A percentile compares a stretch with the other conserved stretches of the same genome.
Evolutionary conservation across 768 basidiomycete genomes (phyloP).

Genomic region (Galerina sulciceps): DNA sequence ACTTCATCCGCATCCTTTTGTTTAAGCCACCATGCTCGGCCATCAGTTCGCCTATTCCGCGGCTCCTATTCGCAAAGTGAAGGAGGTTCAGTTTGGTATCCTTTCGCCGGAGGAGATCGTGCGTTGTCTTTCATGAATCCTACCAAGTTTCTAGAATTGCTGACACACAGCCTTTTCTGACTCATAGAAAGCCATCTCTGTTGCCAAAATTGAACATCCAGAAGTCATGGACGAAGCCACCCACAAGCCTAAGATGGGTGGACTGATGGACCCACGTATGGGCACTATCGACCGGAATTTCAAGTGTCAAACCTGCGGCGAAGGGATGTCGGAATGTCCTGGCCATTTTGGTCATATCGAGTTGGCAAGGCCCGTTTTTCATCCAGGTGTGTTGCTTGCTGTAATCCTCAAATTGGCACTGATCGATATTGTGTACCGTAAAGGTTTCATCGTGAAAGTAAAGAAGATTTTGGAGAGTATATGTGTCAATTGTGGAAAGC

Average conservation of each 20-base stretch:
- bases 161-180: slow-evolving; percentile 21
- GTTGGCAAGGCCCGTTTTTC: slow-evolving; percentile 94
- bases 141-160: slow-evolving; percentile 1
- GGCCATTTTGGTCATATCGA: slow-evolving; percentile 99
- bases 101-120: slow-evolving; percentile 99
- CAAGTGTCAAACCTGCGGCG: slow-evolving; percentile 99
- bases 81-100: slow-evolving; percentile 98
- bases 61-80: slow-evolving; percentile 93
- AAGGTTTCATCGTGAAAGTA: slow-evolving; percentile 96
- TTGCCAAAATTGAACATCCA: slow-evolving; percentile 97
- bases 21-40: slow-evolving; percentile 66
- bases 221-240: slow-evolving; percentile 98
- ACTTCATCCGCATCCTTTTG: slow-evolving; percentile 16
- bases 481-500: slow-evolving; percentile 97
- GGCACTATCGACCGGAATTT: slow-evolving; percentile 97
- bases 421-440: not conserved
- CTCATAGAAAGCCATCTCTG: slow-evolving; percentile 94
- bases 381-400: slow-evolving; percentile 71
- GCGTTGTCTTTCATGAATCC: slow-evolving; percentile 35
- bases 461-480: slow-evolving; percentile 99
- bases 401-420: not conserved
- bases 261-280: slow-evolving; percentile 97
- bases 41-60: slow-evolving; percentile 92
- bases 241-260: slow-evolving; percentile 88
- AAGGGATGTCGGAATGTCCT: slow-evolving; percentile 99